phyloP scores from a whole-genome alignment of 805 yeast species.

The Teunomyces lycoperdinae region DNA sequence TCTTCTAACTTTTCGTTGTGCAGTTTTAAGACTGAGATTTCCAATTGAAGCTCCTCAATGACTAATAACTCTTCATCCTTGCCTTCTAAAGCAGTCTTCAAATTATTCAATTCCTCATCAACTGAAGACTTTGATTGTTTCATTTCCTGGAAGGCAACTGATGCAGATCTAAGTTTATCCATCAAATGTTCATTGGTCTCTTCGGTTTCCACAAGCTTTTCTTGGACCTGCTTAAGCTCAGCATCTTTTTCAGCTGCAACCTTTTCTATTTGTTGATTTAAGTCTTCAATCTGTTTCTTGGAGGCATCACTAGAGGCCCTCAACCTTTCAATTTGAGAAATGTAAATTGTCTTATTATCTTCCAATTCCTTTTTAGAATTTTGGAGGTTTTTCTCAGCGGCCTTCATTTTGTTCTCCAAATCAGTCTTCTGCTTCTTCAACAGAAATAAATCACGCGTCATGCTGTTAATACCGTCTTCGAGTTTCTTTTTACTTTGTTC shows the following conservation, averaged over 20 bases:
- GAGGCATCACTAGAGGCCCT: slow-evolving; percentile 23
- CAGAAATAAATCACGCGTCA: slow-evolving; percentile 78
- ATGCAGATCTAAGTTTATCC: slow-evolving; percentile 42
- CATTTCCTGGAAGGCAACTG: slow-evolving; percentile 32
- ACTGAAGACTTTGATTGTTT: slow-evolving; percentile 16
- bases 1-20: neutral
- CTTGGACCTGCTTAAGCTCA: slow-evolving; percentile 16
- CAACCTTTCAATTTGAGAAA: slow-evolving; percentile 17
- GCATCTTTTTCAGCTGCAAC: slow-evolving; percentile 10
- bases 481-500: slow-evolving; percentile 56
- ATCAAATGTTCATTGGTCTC: slow-evolving; percentile 34
- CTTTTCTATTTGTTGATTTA: slow-evolving; percentile 17
- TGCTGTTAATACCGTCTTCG: slow-evolving; percentile 85
- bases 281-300: slow-evolving; percentile 18
- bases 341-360: slow-evolving; percentile 24
- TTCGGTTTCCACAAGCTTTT: slow-evolving; percentile 26
- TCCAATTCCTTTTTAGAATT: slow-evolving; percentile 29
- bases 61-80: slow-evolving; percentile 14
- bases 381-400: slow-evolving; percentile 40
- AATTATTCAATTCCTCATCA: slow-evolving; percentile 12
- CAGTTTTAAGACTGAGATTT: slow-evolving; percentile 7
- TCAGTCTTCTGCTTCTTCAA: slow-evolving; percentile 59
- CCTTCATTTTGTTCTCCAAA: slow-evolving; percentile 41
- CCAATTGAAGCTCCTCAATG: slow-evolving; percentile 5
- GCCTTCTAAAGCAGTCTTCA: slow-evolving; percentile 13